Base-by-base conservation (phyloP, 2,329 filamentous ascomycete genomes). In the Aaosphaeria arxii region DNA sequence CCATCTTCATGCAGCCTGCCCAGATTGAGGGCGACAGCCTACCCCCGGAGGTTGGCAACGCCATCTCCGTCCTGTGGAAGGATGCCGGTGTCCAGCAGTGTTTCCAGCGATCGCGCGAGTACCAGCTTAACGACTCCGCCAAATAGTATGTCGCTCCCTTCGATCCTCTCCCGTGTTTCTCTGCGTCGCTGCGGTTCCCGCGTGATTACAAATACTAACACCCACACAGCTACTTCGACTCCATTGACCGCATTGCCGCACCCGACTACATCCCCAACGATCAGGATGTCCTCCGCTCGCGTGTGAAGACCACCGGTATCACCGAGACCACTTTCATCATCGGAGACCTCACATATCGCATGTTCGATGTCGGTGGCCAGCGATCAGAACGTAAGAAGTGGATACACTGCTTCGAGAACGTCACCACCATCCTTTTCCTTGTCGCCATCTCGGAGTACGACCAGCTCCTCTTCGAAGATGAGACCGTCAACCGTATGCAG, bases 331-430 rank as follows among this genome's bases (percentile, higher is more conserved):
- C 89, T 31, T 96, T 96, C 76, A 94, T 94, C 70, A 95, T 95
- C 58, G 91, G 90, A 58, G 89, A 96, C 64, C 79, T 96, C 56
- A 96, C 91, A 49, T 96, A 96, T 78, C 85, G 91, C 59, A 96
- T 96, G 91, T 96, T 96, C 74, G 91, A 96, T 66, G 91, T 96
- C 41, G 91, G 91, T 81, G 92, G 91, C 57, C 91, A 96, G 75
- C 84, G 91, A 71, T 96, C 90, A 5, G 91, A 96, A 76, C 86
- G 91, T 70, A 96, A 96, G 87, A 96, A 96, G 84, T 96, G 91
- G 91, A 96, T 96, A 62, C 91, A 96, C 78, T 96, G 91, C 77
- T 96, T 96, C 74, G 91, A 96, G 78, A 96, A 96, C 64, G 91
- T 96, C 65, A 96, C 91, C 6, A 95, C 91, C 7, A 95, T 96